These are phyloP conservation scores for Colletotrichum plurivorum DNA, from an alignment of 2,329 filamentous ascomycete genomes.

Conservation along the genomic window DNA sequence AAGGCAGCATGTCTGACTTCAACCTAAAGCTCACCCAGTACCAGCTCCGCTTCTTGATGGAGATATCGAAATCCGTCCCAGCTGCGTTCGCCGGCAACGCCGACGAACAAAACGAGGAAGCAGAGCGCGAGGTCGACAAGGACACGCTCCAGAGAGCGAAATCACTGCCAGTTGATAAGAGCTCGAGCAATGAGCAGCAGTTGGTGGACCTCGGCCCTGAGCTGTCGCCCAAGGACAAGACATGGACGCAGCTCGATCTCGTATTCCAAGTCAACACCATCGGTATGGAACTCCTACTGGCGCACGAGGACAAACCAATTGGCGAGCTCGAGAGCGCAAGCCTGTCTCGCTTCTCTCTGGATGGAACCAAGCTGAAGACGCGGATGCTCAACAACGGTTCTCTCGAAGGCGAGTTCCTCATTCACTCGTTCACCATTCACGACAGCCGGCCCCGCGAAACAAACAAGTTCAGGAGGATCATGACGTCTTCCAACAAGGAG, in stretches of 20 bases:
- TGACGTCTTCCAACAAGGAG: conserved; percentile 95
- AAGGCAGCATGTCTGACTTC: conserved; percentile 92
- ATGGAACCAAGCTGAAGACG: conserved; percentile 92
- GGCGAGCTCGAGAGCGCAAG: conserved; percentile 83
- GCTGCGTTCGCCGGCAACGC: conserved; percentile 84
- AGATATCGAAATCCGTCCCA: conserved; percentile 89
- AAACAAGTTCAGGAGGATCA: conserved; percentile 98
- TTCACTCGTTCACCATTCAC: conserved; percentile 94
- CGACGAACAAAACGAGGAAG: conserved; percentile 80
- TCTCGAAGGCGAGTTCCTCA: conserved; percentile 91
- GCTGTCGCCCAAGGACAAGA: conserved; percentile 75
- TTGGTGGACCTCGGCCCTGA: conserved; percentile 77
- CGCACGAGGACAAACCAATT: conserved; percentile 82
- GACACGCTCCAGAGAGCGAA: conserved; percentile 63
- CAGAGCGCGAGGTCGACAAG: conserved; percentile 80
- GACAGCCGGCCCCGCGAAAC: conserved; percentile 91
- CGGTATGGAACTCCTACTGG: conserved; percentile 88
- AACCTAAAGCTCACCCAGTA: conserved; percentile 91
- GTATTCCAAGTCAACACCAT: conserved; percentile 91
- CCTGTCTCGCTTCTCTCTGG: conserved; percentile 92
- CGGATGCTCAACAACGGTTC: conserved; percentile 94
- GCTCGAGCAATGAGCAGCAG: conserved; percentile 53
- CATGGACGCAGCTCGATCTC: conserved; percentile 94
- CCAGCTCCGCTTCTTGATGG: conserved; percentile 90
- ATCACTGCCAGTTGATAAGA: conserved; percentile 52